Evolutionary conservation across 768 basidiomycete species (phyloP), one percentile per base, ranked within the genome.

Genomic region (Trametes cingulata): DNA sequence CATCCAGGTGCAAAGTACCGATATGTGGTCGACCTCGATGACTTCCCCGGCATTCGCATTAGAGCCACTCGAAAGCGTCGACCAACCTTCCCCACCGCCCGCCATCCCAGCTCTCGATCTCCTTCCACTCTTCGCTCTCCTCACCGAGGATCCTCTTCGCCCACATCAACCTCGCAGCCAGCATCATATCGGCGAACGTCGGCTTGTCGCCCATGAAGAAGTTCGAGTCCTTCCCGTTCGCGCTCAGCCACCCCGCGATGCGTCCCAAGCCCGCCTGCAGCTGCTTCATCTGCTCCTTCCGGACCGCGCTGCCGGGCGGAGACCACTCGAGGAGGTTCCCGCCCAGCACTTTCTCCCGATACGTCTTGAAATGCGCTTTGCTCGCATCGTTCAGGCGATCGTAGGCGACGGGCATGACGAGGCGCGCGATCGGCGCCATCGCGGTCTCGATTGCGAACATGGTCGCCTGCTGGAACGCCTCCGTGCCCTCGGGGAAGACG

Each of bases 401-500:
- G 24, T 47, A 49, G 20, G 29, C 29, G 25, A 17, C 33, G 10
- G 48, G 47, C 41, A 65, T 50, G 49, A 50, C 33, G 48, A 56
- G 42, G 29, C 27, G 40, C 14, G 24, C 10, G 27, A 69, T 56
- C 10, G 36, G 29, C 4, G 13, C 57, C 12, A 62, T 45, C 43
- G 56, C 27, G 13, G 22, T 4, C 6, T 29, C 25, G 33, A 60
- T 13, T 67, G 50, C 63, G 19, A n/a, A 46, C 5, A 64, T 46
- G 64, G 80, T 80, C 0, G 77, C 77, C 0, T 69, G 69, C 49
- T 82, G 73, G 10, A 84, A 67, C 1, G 75, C 76, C 25, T 69
- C 67, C 0, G 73, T 75, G 17, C 76, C 77, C 3, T 52, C 20
- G 0, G 77, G 78, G 61, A 82, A 67, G 19, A 83, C 64, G 8